Conservation (phyloP, 2,329 filamentous ascomycete species). For the Parascedosporium putredinis region DNA sequence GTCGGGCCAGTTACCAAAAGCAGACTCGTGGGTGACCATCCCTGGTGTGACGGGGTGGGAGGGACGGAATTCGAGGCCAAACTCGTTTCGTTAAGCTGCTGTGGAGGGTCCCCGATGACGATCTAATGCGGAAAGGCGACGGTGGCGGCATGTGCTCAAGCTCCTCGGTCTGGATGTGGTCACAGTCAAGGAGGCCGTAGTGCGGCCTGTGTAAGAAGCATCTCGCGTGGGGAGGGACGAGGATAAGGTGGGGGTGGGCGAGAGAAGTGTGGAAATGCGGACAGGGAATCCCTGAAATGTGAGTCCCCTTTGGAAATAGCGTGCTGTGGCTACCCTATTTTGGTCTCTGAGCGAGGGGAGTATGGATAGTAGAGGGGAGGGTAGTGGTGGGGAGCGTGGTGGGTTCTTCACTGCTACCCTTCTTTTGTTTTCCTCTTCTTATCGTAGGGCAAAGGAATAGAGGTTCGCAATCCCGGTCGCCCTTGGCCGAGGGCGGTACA, state of each 20-base stretch:
- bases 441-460: background rate
- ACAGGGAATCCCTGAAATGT: background rate
- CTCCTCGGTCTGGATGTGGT: background rate
- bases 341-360: background rate
- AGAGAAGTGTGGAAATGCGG: background rate
- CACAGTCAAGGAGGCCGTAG: background rate
- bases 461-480: too few species aligned
- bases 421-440: background rate
- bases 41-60: slow-evolving; percentile 1
- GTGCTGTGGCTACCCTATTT: background rate
- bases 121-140: slow-evolving; percentile 1
- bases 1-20: slow-evolving; percentile 4
- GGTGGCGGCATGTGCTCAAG: background rate
- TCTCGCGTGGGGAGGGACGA: background rate
- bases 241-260: background rate
- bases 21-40: background rate
- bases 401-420: background rate
- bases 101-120: background rate
- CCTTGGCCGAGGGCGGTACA: background rate
- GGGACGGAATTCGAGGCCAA: slow-evolving; percentile 1
- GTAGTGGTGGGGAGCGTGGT: background rate
- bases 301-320: background rate
- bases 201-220: background rate
- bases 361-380: background rate
- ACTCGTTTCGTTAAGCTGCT: background rate